These are phyloP conservation scores for Diaporthe capsici DNA, from an alignment of 2,329 filamentous ascomycete genomes.

Conservation along the genomic window DNA sequence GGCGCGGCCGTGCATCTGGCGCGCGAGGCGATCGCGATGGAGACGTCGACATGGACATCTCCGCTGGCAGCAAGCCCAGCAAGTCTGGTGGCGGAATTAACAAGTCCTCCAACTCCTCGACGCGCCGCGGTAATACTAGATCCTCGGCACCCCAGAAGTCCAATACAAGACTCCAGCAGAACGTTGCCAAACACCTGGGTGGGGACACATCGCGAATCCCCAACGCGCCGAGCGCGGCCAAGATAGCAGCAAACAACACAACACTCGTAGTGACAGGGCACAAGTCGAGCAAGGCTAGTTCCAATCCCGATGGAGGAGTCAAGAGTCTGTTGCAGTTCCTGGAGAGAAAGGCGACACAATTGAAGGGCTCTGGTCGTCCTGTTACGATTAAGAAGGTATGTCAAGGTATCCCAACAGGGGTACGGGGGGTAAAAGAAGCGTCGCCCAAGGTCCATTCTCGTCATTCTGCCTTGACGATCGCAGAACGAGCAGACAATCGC, in stretches of 20 bases:
- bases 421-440: slow-evolving; percentile 59
- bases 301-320: slow-evolving; percentile 76
- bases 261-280: slow-evolving; percentile 72
- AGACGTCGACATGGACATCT: slow-evolving; percentile 70
- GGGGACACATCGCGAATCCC: slow-evolving; percentile 47
- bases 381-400: slow-evolving; percentile 85
- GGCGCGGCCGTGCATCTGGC: slow-evolving; percentile 55
- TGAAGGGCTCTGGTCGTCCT: slow-evolving; percentile 61
- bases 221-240: slow-evolving; percentile 45
- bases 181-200: slow-evolving; percentile 49
- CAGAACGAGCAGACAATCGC: slow-evolving; percentile 56
- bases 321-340: slow-evolving; percentile 76
- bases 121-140: slow-evolving; percentile 36
- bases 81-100: slow-evolving; percentile 51
- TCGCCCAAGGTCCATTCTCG: slow-evolving; percentile 56
- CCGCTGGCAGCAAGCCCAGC: slow-evolving; percentile 22
- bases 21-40: slow-evolving; percentile 66
- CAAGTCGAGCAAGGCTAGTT: slow-evolving; percentile 76
- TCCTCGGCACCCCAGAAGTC: slow-evolving; percentile 41
- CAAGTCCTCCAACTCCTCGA: slow-evolving; percentile 43
- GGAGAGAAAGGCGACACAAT: slow-evolving; percentile 73
- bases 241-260: slow-evolving; percentile 49
- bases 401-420: slow-evolving; percentile 60
- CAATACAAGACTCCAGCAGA: slow-evolving; percentile 44
- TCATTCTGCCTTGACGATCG: slow-evolving; percentile 55